Percentiles rank a stretch among this genome's conserved stretches.
Evolutionary conservation across 2,329 filamentous ascomycete species (phyloP).

Genomic region (Sordariomycetes sp.): DNA sequence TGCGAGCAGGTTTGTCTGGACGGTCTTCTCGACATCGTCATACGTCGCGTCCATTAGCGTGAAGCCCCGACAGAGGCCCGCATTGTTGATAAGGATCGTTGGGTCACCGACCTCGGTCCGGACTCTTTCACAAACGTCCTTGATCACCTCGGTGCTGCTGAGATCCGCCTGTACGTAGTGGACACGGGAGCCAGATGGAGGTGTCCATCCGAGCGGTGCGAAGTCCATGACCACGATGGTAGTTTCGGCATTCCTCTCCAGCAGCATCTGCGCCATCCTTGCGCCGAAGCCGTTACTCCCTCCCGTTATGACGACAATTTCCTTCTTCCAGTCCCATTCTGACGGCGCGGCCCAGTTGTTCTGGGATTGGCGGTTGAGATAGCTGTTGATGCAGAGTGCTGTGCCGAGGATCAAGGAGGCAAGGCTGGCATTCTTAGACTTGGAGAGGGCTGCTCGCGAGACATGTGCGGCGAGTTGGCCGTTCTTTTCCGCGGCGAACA

Average conservation of each 20-base stretch:
- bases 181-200: slow-evolving; percentile 8
- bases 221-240: slow-evolving; percentile 21
- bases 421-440: too few relatives aligned
- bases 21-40: slow-evolving; percentile 30
- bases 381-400: slow-evolving; percentile 10
- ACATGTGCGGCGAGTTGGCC: too few relatives aligned
- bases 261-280: slow-evolving; percentile 15
- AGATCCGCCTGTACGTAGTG: slow-evolving; percentile 22
- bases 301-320: slow-evolving; percentile 24
- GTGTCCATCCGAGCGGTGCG: slow-evolving; percentile 15
- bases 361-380: slow-evolving; percentile 10
- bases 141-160: slow-evolving; percentile 16
- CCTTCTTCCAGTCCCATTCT: slow-evolving; percentile 18
- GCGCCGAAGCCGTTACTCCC: slow-evolving; percentile 25
- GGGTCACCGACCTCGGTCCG: slow-evolving; percentile 16
- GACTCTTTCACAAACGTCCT: slow-evolving; percentile 14
- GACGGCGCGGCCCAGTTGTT: slow-evolving; percentile 13
- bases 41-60: slow-evolving; percentile 34
- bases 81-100: slow-evolving; percentile 41
- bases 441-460: too few relatives aligned
- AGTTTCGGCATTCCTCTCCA: slow-evolving; percentile 12
- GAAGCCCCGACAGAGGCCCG: slow-evolving; percentile 34
- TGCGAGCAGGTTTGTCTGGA: slow-evolving; percentile 43
- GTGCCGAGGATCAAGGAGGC: slow-evolving; percentile 1
- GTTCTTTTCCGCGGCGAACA: too few relatives aligned